Base-by-base conservation (phyloP, 352 stramenopile genomes). In the Phytophthora sp. region DNA sequence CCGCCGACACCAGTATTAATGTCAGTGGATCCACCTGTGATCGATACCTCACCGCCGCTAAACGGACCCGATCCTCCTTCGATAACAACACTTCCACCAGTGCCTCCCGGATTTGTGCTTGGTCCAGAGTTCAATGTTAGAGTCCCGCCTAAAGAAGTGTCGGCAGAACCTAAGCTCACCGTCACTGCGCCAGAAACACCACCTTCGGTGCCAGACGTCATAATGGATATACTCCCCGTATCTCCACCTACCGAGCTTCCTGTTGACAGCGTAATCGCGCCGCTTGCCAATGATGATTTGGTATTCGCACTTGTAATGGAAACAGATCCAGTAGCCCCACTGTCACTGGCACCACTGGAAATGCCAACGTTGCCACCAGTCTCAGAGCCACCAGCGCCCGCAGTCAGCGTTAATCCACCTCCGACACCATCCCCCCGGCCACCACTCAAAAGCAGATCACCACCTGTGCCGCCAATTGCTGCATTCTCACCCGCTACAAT, bases 161-260 rank as follows among this genome's bases (percentile, higher is more conserved):
- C 49, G 3, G 61, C 63, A 39, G 63, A 50, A 20, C 76, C 76
- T 27, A 81, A 57, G 23, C 56, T 66, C 0, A 81, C 29, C 12
- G 51, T 67, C n/a, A 84, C 69, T 13, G 52, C 53, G 7, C 76
- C 76, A 20, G 69, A 71, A 31, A 69, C 53, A 8, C 76, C 76
- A 39, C 60, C 66, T 46, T 70, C 30, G 6, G 69, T 72, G 18
- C 39, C 33, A 4, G 70, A 73, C 7, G 75, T 80, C 18, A 45
- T 21, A 11, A 83, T 9, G 4, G 58, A 63, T 33, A 83, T 72
- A 46, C 33, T 73, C 42, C 75, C 75, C 16, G 71, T 77, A 24
- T 71, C 55, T 1, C 67, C 71, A 3, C 71, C 67, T 15, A 54
- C 46, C 6, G 71, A 79, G 4, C 42, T 71, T 4, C 71, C 71